Conservation (phyloP, 75 land plant species). For the Cryptomeria japonica region DNA sequence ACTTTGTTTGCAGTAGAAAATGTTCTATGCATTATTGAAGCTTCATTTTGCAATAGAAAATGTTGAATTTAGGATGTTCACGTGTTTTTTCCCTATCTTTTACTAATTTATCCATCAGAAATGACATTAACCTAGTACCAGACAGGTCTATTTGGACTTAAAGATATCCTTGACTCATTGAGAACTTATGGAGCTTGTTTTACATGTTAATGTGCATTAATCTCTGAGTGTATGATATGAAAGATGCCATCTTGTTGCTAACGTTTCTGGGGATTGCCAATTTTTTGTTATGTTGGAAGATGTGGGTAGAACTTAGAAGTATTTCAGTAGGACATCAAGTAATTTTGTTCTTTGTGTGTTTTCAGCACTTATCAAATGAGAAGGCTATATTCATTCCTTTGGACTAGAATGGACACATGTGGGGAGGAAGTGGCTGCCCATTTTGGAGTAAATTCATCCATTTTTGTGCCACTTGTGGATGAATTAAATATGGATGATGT, state of each 20-base stretch:
- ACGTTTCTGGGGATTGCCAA: neutral
- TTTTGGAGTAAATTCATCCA: constrained; percentile 46
- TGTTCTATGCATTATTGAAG: neutral
- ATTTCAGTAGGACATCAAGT: neutral
- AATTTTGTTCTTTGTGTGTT: neutral
- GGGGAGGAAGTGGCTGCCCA: constrained; percentile 23
- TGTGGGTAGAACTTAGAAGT: neutral
- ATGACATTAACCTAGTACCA: neutral
- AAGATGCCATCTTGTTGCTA: neutral
- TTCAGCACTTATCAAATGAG: constrained; percentile 83
- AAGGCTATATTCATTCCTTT: constrained; percentile 60
- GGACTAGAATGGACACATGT: constrained; percentile 37
- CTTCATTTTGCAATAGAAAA: too few relatives aligned
- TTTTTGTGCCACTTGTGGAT: constrained; percentile 61
- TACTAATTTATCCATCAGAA: too few relatives aligned
- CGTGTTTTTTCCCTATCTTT: neutral
- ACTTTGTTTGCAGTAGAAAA: neutral
- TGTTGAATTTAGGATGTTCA: neutral
- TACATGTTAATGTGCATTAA: neutral
- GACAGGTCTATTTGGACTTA: neutral
- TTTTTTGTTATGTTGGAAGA: neutral
- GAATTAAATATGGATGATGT: constrained; percentile 29
- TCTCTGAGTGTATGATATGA: neutral
- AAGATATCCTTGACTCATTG: too few relatives aligned
- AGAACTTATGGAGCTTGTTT: neutral